Evolutionary conservation across 2,329 filamentous ascomycete genomes (phyloP), one percentile per base, ranked within the genome.

Genomic region (Fusarium napiforme): DNA sequence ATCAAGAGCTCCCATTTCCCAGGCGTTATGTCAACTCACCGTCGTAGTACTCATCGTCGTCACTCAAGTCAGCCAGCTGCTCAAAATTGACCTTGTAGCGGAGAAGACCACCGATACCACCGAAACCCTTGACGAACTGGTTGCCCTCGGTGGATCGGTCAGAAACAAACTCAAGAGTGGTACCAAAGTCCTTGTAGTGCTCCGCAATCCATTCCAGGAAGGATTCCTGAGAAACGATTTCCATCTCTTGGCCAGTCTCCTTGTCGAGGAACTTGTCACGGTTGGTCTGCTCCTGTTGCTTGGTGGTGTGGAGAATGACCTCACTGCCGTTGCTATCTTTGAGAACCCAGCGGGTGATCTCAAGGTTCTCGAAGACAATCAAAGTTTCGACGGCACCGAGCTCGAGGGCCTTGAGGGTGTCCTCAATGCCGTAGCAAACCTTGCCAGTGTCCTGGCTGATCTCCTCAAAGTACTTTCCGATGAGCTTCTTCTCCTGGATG

Each of bases 11-110:
- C 36, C 50, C 30, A 34, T 19, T 52, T 26, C 34, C 39, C 34
- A 11, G 36, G 26, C 15, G 26, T 69, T 40, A 28, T 30, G 42
- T 15, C 19, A 50, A 73, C 82, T 79, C 78, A 87, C 87, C 88
- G 84, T 90, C 89, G 86, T 97, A 98, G 87, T 97, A 98, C 85
- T 96, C 96, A 83, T 98, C 96, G 84, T 95, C 93, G 82, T 96
- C 93, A 83, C 97, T 95, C 81, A 93, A 89, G 83, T 98, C 96
- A 84, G 93, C 93, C 84, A 99, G 90, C 85, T 99, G 97, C 86
- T 99, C 97, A 86, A 99, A 99, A 88, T 99, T 99, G 88, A 99
- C 94, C 88, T 98, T 98, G 91, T 99, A 99, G 78, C 96, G 95
- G 82, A 99, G 91, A 80, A 99, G 92, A 75, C 96, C 96, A 77